These are phyloP conservation scores for Chlorella sp. DNA, from an alignment of 139 green algal species.

Conservation along the genomic window DNA sequence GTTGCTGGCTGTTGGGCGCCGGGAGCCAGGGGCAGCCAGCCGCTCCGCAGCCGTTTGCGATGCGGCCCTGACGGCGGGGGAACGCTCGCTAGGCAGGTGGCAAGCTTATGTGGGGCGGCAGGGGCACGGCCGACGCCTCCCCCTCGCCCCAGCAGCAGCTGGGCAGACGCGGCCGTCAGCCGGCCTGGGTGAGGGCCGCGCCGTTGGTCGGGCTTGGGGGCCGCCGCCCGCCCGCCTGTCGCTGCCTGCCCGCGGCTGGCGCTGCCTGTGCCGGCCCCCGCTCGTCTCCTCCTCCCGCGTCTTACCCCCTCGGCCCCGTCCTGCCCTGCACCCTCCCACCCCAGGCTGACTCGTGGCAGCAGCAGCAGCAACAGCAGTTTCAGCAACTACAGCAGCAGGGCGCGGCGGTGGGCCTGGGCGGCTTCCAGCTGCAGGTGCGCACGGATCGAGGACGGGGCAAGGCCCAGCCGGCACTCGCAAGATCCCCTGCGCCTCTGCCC, in stretches of 20 bases:
- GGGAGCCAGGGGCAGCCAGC: too few species aligned
- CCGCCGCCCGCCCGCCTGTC: neutral
- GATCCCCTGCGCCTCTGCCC: too few species aligned
- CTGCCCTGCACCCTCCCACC: neutral
- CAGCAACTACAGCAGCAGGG: neutral
- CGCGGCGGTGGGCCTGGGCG: neutral
- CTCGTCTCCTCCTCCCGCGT: neutral
- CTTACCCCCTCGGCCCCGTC: neutral
- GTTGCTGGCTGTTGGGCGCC: too few species aligned
- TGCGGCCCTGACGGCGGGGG: too few species aligned
- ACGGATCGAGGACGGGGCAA: too few species aligned
- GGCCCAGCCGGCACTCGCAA: too few species aligned
- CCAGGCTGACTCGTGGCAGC: slow-evolving; percentile 25
- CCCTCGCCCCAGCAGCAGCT: neutral
- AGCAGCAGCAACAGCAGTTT: slow-evolving; percentile 4
- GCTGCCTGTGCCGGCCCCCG: too few species aligned
- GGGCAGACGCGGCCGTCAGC: neutral
- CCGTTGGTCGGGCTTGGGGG: neutral
- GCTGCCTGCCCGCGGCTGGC: neutral
- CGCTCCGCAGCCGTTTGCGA: too few species aligned
- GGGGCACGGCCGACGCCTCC: slow-evolving; percentile 20
- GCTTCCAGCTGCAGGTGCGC: neutral
- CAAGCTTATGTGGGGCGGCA: slow-evolving; percentile 5
- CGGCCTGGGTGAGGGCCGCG: neutral
- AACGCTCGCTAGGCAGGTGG: too few species aligned